Percentiles rank a stretch among this genome's conserved stretches.
Evolutionary conservation across 1,284 basidiomycete species (phyloP).

Genomic region (Fomitopsis palustris): DNA sequence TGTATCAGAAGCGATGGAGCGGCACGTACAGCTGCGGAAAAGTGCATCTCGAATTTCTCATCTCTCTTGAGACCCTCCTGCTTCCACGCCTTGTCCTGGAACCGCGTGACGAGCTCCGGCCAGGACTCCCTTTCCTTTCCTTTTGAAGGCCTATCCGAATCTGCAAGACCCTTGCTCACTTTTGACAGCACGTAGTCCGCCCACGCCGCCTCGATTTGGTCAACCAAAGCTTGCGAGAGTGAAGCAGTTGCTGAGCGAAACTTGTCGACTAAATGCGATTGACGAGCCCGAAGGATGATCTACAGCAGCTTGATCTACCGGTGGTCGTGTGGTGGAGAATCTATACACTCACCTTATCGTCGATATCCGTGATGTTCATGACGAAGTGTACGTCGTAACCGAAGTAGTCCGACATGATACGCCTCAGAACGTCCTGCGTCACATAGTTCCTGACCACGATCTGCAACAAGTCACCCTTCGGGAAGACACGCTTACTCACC

Average conservation of each 20-base stretch:
- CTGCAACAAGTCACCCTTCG: background rate
- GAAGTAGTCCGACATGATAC: constrained; percentile 95
- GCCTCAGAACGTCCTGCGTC: constrained; percentile 92
- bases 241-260: constrained; percentile 55
- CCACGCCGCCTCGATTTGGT: constrained; percentile 65
- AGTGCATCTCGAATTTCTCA: constrained; percentile 90
- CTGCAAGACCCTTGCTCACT: constrained; percentile 54
- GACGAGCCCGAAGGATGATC: constrained; percentile 90
- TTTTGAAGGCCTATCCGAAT: constrained; percentile 39
- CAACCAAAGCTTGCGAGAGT: constrained; percentile 58
- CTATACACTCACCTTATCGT: constrained; percentile 84
- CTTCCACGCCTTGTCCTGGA: constrained; percentile 62
- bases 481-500: constrained; percentile 46
- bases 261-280: constrained; percentile 76
- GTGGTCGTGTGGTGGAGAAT: constrained; percentile 1
- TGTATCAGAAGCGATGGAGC: background rate
- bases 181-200: constrained; percentile 57
- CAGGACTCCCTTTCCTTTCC: constrained; percentile 53
- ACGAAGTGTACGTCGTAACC: constrained; percentile 98
- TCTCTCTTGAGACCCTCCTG: constrained; percentile 70
- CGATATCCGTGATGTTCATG: constrained; percentile 99
- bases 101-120: constrained; percentile 46
- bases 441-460: constrained; percentile 78
- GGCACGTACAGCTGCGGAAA: constrained; percentile 64
- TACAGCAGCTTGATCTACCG: constrained; percentile 27